phyloP scores from a whole-genome alignment of 495 filamentous ascomycete genomes.

The Podospora conica region DNA sequence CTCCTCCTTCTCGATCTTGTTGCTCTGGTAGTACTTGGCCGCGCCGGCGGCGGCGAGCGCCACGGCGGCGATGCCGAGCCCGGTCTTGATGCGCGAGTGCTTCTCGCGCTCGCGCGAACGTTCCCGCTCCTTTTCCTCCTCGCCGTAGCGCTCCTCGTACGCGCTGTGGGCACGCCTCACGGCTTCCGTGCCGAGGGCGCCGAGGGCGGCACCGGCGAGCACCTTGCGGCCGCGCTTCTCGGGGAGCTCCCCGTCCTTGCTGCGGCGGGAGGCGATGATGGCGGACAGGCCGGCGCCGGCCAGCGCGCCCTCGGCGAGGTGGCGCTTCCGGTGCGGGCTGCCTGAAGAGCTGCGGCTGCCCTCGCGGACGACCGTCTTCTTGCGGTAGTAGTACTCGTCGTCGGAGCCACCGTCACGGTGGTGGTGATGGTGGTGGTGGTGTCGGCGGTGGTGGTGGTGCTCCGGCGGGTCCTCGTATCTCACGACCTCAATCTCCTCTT shows the following conservation, averaged over 20 bases:
- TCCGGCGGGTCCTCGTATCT: slow-evolving; percentile 42
- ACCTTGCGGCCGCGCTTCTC: slow-evolving; percentile 65
- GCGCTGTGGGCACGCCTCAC: slow-evolving; percentile 65
- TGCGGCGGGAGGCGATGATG: slow-evolving; percentile 61
- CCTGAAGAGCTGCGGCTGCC: slow-evolving; percentile 41
- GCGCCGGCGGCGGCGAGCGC: slow-evolving; percentile 69
- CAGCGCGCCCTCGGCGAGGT: slow-evolving; percentile 80
- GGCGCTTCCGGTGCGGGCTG: slow-evolving; percentile 59
- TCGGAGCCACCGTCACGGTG: slow-evolving; percentile 48
- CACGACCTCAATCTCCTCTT: slow-evolving; percentile 40
- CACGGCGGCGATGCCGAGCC: slow-evolving; percentile 72
- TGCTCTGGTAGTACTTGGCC: slow-evolving; percentile 66
- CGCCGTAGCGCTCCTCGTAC: slow-evolving; percentile 58
- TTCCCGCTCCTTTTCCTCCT: slow-evolving; percentile 39
- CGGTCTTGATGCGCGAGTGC: slow-evolving; percentile 54
- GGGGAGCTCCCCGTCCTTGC: slow-evolving; percentile 51
- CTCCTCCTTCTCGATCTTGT: slow-evolving; percentile 59
- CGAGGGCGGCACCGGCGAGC: slow-evolving; percentile 72
- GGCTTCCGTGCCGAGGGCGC: slow-evolving; percentile 75
- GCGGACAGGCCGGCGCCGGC: slow-evolving; percentile 73
- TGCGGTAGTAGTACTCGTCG: slow-evolving; percentile 41
- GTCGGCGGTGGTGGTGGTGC: slow-evolving; percentile 32
- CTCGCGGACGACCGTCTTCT: slow-evolving; percentile 41
- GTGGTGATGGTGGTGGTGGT: slow-evolving; percentile 27
- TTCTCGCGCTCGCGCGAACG: slow-evolving; percentile 10